Percentiles rank a stretch among this genome's conserved stretches.
phyloP scores from a whole-genome alignment of 2,329 filamentous ascomycete genomes.

The Epichloe baconii region DNA sequence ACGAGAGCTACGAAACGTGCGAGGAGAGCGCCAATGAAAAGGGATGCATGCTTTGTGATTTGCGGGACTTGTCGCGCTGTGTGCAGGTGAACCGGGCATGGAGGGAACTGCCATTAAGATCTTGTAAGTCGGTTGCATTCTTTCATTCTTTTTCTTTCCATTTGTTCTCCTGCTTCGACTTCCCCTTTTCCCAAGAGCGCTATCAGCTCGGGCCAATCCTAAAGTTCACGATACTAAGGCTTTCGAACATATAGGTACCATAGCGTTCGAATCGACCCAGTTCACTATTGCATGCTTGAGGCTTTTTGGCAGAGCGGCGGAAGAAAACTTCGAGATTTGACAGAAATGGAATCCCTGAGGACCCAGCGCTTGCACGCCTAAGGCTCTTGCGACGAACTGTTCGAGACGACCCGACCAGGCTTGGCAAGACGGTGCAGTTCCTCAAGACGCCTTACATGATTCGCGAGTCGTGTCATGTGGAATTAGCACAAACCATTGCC shows the following conservation, averaged over 20 bases:
- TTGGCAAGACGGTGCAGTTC: constrained; percentile 60
- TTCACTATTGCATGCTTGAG: constrained; percentile 89
- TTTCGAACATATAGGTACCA: constrained; percentile 47
- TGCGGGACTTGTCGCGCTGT: constrained; percentile 76
- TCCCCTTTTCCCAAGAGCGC: neutral
- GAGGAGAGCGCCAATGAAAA: constrained; percentile 69
- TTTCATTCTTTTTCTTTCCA: neutral
- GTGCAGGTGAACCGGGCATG: constrained; percentile 62
- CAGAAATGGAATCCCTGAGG: constrained; percentile 66
- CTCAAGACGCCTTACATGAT: constrained; percentile 94
- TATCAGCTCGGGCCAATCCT: neutral
- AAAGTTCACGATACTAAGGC: neutral
- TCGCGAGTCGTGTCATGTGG: constrained; percentile 70
- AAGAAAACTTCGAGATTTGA: constrained; percentile 61
- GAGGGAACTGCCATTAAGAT: constrained; percentile 39
- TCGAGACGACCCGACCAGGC: constrained; percentile 55
- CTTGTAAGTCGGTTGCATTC: constrained; percentile 40
- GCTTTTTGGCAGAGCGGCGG: constrained; percentile 67
- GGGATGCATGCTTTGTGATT: constrained; percentile 85
- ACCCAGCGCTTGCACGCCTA: constrained; percentile 64
- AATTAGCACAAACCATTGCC: constrained; percentile 74
- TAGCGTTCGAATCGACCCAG: constrained; percentile 82
- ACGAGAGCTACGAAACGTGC: constrained; percentile 68
- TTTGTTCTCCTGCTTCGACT: neutral
- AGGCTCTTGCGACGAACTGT: constrained; percentile 71